Evolutionary conservation across 805 yeast species (phyloP).

Genomic region (Wickerhamiella occidentalis): DNA sequence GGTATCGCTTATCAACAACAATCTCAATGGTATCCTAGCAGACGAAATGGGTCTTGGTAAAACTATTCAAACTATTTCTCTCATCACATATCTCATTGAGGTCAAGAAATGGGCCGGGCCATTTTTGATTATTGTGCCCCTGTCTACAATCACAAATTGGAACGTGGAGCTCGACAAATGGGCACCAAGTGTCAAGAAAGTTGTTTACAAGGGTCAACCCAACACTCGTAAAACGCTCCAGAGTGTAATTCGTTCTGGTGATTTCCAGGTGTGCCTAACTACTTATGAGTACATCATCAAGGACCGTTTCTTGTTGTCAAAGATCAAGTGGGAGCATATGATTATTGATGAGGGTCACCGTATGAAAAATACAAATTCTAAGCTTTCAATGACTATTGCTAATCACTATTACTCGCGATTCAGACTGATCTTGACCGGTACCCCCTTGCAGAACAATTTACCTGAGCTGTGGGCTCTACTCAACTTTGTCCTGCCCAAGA

Average conservation of each 20-base stretch:
- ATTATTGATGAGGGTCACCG: conserved; percentile 98
- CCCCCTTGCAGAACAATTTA: conserved; percentile 87
- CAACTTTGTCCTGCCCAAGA: conserved; percentile 88
- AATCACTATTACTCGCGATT: conserved; percentile 74
- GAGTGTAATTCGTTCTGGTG: conserved; percentile 54
- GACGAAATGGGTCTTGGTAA: conserved; percentile 99
- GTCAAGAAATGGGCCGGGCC: conserved; percentile 68
- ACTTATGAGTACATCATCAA: conserved; percentile 91
- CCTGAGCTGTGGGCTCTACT: conserved; percentile 96
- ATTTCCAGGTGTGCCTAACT: conserved; percentile 81
- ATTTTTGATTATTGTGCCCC: conserved; percentile 84
- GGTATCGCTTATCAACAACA: conserved; percentile 90
- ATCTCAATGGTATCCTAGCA: conserved; percentile 88
- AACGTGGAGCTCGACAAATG: conserved; percentile 90
- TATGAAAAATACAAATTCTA: conserved; percentile 88
- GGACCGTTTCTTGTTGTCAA: conserved; percentile 68
- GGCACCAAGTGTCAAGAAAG: conserved; percentile 79
- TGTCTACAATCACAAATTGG: conserved; percentile 93
- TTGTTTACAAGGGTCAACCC: conserved; percentile 90
- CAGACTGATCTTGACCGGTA: conserved; percentile 88
- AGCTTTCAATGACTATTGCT: conserved; percentile 71
- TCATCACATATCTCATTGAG: conserved; percentile 74
- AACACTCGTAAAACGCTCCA: conserved; percentile 69
- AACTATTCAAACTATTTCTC: conserved; percentile 86
- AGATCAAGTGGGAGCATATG: conserved; percentile 91